Percentiles rank a stretch among this genome's conserved stretches.
phyloP scores from a whole-genome alignment of 129 eudicot genomes.

The Flaveria trinervia region DNA sequence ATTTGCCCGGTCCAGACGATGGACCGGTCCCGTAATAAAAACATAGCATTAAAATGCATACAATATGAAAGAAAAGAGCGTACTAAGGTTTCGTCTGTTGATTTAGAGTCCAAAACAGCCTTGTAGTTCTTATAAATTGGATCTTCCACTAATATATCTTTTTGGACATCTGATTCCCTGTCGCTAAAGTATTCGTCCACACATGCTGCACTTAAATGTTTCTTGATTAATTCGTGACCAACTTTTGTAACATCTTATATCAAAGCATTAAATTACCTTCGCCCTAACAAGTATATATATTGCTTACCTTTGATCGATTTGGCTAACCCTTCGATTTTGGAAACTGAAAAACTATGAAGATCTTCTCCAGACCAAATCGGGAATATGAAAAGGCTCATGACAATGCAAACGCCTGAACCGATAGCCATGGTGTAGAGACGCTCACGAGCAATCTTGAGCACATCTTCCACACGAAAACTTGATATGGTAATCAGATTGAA shows the following conservation, averaged over 20 bases:
- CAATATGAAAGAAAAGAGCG: not conserved
- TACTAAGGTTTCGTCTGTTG: slow-evolving; percentile 75
- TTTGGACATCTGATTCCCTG: slow-evolving; percentile 30
- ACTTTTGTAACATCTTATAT: not conserved
- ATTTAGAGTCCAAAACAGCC: slow-evolving; percentile 83
- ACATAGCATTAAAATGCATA: not conserved
- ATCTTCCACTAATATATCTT: slow-evolving; percentile 52
- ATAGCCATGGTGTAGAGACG: slow-evolving; percentile 44
- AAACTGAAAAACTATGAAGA: slow-evolving; percentile 37
- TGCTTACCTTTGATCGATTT: slow-evolving; percentile 39
- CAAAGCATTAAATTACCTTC: not conserved
- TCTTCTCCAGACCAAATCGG: slow-evolving; percentile 54
- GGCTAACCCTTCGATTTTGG: slow-evolving; percentile 47
- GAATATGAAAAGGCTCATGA: slow-evolving; percentile 37
- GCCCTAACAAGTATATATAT: not conserved
- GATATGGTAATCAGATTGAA: slow-evolving; percentile 43
- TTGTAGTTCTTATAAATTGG: slow-evolving; percentile 70
- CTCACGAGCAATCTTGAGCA: slow-evolving; percentile 37
- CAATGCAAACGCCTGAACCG: slow-evolving; percentile 42
- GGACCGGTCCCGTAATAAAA: too few relatives aligned
- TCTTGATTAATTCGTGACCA: not conserved
- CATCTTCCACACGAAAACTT: slow-evolving; percentile 37
- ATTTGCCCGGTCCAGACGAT: too few relatives aligned
- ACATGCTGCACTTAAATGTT: slow-evolving; percentile 33
- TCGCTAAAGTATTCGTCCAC: slow-evolving; percentile 53